A percentile compares a stretch with the other conserved stretches of the same genome.
These are phyloP conservation scores for Solanum tarapatanum DNA, from an alignment of 257 asterid genomes.

Conservation along the genomic window DNA sequence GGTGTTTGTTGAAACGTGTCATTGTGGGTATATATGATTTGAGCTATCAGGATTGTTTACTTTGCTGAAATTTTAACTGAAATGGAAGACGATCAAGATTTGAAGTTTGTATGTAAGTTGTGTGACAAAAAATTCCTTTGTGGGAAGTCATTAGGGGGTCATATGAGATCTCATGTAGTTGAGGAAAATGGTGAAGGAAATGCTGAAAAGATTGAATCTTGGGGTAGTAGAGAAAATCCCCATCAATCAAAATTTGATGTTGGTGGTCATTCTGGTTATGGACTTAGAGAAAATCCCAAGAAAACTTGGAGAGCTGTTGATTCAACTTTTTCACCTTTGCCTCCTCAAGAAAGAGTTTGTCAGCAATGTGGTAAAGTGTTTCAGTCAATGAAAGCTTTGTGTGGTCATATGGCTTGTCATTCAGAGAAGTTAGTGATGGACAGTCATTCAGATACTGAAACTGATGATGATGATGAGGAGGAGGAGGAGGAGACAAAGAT, in stretches of 20 bases:
- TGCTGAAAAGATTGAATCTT: conserved; percentile 19
- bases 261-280: conserved; percentile 47
- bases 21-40: background rate
- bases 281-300: conserved; percentile 79
- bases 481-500: conserved; percentile 18
- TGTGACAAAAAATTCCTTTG: conserved; percentile 60
- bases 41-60: background rate
- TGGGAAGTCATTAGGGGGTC: conserved; percentile 87
- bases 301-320: conserved; percentile 72
- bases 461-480: conserved; percentile 26
- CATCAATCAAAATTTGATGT: conserved; percentile 16
- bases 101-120: conserved; percentile 49
- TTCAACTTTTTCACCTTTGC: conserved; percentile 19
- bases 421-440: conserved; percentile 42
- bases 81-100: conserved; percentile 47
- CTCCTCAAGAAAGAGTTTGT: conserved; percentile 49
- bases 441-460: conserved; percentile 51
- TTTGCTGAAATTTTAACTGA: background rate
- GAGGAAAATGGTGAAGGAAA: conserved; percentile 24
- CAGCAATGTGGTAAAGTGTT: conserved; percentile 95
- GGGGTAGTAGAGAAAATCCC: background rate
- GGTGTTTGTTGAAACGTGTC: background rate
- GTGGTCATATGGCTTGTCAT: conserved; percentile 98
- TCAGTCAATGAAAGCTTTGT: conserved; percentile 79
- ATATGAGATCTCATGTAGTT: conserved; percentile 70